Evolutionary conservation across 805 yeast species (phyloP), one percentile per base, ranked within the genome.

Genomic region (Candida mattraensis): DNA sequence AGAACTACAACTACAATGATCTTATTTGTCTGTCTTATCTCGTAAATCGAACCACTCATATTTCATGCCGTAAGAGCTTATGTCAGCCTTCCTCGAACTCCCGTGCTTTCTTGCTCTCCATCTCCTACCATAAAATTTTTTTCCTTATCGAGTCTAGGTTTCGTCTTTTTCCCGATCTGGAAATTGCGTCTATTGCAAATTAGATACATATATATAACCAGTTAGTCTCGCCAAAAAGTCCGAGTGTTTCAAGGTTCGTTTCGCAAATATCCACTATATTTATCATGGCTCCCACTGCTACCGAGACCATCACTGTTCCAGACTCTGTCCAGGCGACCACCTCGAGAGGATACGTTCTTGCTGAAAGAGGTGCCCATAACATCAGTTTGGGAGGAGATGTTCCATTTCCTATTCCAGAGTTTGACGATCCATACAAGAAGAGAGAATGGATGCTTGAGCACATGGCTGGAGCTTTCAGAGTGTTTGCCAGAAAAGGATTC

Each of bases 401-500:
- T 29, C 80, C 80, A 8, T 66, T 66, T 54, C 69, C 64, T n/a
- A 52, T 70, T 8, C 85, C 85, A 7, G 54, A 51, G 28, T 79
- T 80, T 48, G 63, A 63, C 5, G 74, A 74, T 48, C 68, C 70
- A 28, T 50, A 58, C 21, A 67, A 63, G 21, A 69, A 80, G 46
- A 63, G 85, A 40, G 63, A 69, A 50, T 76, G 78, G 76, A 60
- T 75, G 37, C 55, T 71, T 31, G 76, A 83, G 54, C 94, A 86
- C 51, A 76, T 83, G 81, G 95, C 95, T 2, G 93, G 81, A 21
- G 89, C 91, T 1, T 86, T 86, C 66, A 71, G 95, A 43, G 74
- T 83, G 1, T 84, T 87, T 58, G 88, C 86, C n/a, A 71, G 94
- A 53, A 76, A 74, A 47, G 87, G 86, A 12, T 86, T 64, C 60